phyloP scores from a whole-genome alignment of 2,329 filamentous ascomycete species.

The Penicillium sp. region DNA sequence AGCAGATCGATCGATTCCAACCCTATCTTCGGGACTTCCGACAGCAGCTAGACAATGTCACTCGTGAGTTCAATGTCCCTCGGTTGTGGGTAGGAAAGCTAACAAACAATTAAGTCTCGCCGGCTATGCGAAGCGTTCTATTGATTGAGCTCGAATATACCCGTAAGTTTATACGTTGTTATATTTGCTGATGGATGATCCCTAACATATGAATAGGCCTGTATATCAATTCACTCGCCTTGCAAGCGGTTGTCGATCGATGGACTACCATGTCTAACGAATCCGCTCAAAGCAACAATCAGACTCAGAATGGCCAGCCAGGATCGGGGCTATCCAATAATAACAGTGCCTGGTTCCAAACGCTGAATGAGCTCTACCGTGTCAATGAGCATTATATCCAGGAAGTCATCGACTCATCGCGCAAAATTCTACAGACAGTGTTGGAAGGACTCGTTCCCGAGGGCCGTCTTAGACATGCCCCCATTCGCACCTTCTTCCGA shows the following conservation, averaged over 20 bases:
- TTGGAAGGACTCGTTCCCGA: conserved; percentile 59
- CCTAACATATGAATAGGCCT: conserved; percentile 45
- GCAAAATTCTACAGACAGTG: conserved; percentile 59
- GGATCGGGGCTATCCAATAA: conserved; percentile 30
- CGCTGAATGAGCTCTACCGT: conserved; percentile 51
- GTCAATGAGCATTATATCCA: conserved; percentile 62
- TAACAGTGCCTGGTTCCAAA: conserved; percentile 36
- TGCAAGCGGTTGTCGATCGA: conserved; percentile 92
- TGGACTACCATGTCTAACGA: conserved; percentile 69
- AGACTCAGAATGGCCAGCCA: conserved; percentile 29
- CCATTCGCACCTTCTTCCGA: conserved; percentile 64
- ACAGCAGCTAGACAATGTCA: conserved; percentile 75
- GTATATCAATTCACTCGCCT: conserved; percentile 88
- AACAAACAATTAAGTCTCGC: conserved; percentile 46
- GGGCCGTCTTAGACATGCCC: conserved; percentile 60
- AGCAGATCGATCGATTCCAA: conserved; percentile 75
- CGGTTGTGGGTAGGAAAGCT: conserved; percentile 13
- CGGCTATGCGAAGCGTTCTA: conserved; percentile 69
- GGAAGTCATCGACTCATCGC: conserved; percentile 61
- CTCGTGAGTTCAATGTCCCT: conserved; percentile 39
- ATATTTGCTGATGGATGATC: neutral
- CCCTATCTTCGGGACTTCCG: conserved; percentile 77
- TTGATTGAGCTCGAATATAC: conserved; percentile 96
- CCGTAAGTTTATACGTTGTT: conserved; percentile 52
- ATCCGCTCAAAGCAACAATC: conserved; percentile 33